These are phyloP conservation scores for Chaetomium sp. DNA, from an alignment of 2,329 filamentous ascomycete genomes.

Conservation along the genomic window DNA sequence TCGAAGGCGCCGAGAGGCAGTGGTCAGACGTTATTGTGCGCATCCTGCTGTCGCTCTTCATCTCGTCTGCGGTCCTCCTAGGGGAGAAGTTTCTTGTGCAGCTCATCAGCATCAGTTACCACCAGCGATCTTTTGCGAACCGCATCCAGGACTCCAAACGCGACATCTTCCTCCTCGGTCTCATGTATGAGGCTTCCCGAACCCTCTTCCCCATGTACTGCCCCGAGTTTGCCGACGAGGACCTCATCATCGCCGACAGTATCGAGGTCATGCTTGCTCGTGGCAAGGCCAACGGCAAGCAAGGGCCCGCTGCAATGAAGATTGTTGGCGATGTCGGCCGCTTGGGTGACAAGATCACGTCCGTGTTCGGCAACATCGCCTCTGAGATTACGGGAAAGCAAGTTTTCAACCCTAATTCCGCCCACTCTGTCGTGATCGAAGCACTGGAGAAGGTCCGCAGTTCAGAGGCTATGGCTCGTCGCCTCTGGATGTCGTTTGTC, in stretches of 20 bases:
- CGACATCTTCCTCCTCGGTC: conserved; percentile 75
- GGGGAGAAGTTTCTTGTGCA: conserved; percentile 79
- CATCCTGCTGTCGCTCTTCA: conserved; percentile 67
- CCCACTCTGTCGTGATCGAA: conserved; percentile 85
- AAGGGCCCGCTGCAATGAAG: conserved; percentile 67
- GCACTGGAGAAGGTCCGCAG: conserved; percentile 82
- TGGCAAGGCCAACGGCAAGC: conserved; percentile 49
- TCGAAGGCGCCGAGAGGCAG: conserved; percentile 44
- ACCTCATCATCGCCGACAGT: conserved; percentile 86
- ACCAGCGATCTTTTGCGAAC: conserved; percentile 79
- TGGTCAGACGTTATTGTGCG: conserved; percentile 64
- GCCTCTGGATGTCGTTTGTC: conserved; percentile 98
- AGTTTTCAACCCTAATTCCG: conserved; percentile 88
- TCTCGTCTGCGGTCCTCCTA: conserved; percentile 70
- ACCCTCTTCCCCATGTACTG: conserved; percentile 91
- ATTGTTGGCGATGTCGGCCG: conserved; percentile 77
- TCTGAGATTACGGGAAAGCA: conserved; percentile 95
- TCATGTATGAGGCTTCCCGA: conserved; percentile 89
- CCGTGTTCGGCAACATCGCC: conserved; percentile 88
- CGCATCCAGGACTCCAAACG: conserved; percentile 89
- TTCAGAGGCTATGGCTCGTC: conserved; percentile 87
- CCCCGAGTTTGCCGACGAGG: conserved; percentile 85
- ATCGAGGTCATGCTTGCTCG: conserved; percentile 68
- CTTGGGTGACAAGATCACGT: conserved; percentile 90
- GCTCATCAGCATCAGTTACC: conserved; percentile 82